Base-by-base conservation (phyloP, 2,329 filamentous ascomycete species). In the Nothomitra cinnamomea region DNA sequence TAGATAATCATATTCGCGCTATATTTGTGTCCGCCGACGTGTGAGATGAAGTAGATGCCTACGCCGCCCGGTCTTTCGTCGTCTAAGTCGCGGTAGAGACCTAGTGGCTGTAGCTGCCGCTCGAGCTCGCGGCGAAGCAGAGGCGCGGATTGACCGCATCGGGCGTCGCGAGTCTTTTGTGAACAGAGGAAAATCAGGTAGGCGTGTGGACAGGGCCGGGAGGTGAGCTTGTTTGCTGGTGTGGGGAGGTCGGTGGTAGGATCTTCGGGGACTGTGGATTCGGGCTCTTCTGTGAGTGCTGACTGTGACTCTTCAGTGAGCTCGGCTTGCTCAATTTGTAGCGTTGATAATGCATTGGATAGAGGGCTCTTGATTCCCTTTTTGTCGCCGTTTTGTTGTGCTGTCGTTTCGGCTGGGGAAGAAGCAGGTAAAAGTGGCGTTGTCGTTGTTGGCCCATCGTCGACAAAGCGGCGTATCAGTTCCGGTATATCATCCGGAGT, bases 1-100 rank as follows among this genome's bases (percentile, higher is more conserved):
- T 98, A 96, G 1, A 98, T 74, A 72, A 98, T 85, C 60, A 96
- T 80, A 62, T 98, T 98, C 25, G 92, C 92, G 48, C 83, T 82
- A 69, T 94, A 96, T 71, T 95, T 95, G 72, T 98, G 92, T 0
- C 92, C 92, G 25, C 92, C 92, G 2, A 95, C 88, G 64, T 98
- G 92, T 60, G 82, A 90, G 63, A 96, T 94, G 65, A 95, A 96
- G 70, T 95, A 95, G 58, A 98, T 86, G 0, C 87, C 90, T 4
- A 95, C 90, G 12, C 92, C 92, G 10, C 90, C 90, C 0, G 89
- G 87, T 55, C 92, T 72, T 66, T 88, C 82, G 65, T 98, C 92
- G 63, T 94, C 80, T 48, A 92, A 70, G 64, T 96, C 90, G 28
- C 92, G 81, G 66, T 84, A 89, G 19, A 98, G 70, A 0, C 88